phyloP scores from a whole-genome alignment of 1,284 basidiomycete genomes.

The Jaminaea rosea region DNA sequence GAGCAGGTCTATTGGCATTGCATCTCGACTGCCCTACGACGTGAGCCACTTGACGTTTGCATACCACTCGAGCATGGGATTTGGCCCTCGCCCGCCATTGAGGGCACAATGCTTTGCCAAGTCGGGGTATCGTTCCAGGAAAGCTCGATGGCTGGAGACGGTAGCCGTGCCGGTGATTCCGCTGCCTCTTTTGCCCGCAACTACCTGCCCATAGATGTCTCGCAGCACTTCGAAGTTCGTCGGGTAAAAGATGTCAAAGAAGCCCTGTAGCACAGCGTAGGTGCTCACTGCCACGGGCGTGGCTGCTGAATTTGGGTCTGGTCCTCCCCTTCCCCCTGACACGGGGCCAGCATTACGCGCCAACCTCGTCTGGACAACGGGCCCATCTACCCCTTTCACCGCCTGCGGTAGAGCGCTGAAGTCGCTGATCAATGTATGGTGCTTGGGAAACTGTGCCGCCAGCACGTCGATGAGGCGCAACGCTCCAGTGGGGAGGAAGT shows the following conservation, averaged over 20 bases:
- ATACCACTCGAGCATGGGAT: constrained; percentile 77
- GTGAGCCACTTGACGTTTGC: constrained; percentile 70
- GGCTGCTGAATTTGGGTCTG: too few species aligned
- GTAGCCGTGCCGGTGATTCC: background rate
- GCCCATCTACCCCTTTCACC: constrained; percentile 71
- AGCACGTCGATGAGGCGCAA: constrained; percentile 74
- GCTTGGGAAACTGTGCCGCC: constrained; percentile 75
- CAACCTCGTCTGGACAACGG: constrained; percentile 91
- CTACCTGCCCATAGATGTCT: constrained; percentile 22
- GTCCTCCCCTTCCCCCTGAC: too few species aligned
- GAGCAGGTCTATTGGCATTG: too few species aligned
- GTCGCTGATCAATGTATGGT: constrained; percentile 84
- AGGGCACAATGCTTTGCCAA: constrained; percentile 57
- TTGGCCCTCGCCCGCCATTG: constrained; percentile 69
- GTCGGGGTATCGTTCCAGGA: constrained; percentile 72
- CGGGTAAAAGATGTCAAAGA: constrained; percentile 98
- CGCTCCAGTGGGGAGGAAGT: constrained; percentile 89
- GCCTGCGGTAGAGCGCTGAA: constrained; percentile 81
- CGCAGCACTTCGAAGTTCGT: constrained; percentile 72
- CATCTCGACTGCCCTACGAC: too few species aligned
- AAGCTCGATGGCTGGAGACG: constrained; percentile 58
- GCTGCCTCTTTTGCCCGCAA: background rate
- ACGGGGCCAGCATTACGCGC: too few species aligned
- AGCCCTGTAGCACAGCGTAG: constrained; percentile 85
- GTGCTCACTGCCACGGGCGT: constrained; percentile 74